Evolutionary conservation across 805 yeast species (phyloP).

Genomic region (Jamesozyma jinghongensis): DNA sequence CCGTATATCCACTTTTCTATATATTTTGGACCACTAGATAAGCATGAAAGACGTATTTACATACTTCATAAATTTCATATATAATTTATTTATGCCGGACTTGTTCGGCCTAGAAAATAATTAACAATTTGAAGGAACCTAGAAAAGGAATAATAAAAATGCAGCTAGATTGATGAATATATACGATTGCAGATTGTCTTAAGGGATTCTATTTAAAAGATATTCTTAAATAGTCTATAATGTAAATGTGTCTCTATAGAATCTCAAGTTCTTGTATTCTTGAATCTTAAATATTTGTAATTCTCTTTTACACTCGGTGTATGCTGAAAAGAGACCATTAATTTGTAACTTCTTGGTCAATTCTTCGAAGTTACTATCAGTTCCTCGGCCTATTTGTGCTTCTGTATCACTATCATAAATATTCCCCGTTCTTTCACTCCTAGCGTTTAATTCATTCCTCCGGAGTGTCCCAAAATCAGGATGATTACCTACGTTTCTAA

Average conservation of each 20-base stretch:
- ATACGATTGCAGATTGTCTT: too few relatives aligned
- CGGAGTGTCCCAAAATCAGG: background rate
- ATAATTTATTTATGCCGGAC: too few relatives aligned
- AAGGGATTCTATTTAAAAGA: background rate
- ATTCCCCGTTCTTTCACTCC: too few relatives aligned
- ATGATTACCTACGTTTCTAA: background rate
- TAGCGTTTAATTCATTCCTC: too few relatives aligned
- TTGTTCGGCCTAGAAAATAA: too few relatives aligned
- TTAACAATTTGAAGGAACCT: too few relatives aligned
- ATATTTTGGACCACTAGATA: too few relatives aligned
- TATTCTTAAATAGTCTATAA: conserved; percentile 10
- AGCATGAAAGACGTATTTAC: too few relatives aligned
- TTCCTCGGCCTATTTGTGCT: background rate
- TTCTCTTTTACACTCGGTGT: conserved; percentile 11
- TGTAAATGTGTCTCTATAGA: conserved; percentile 24
- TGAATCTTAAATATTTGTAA: conserved; percentile 15
- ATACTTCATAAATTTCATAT: too few relatives aligned
- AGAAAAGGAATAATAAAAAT: background rate
- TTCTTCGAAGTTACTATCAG: background rate
- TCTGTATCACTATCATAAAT: background rate
- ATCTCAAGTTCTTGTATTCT: conserved; percentile 20
- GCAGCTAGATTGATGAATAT: background rate
- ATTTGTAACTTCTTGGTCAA: conserved; percentile 8
- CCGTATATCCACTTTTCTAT: too few relatives aligned
- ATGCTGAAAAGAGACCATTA: conserved; percentile 12